Evolutionary conservation across 2,329 filamentous ascomycete species (phyloP), one percentile per base, ranked within the genome.

Genomic region (Claviceps purpurea): DNA sequence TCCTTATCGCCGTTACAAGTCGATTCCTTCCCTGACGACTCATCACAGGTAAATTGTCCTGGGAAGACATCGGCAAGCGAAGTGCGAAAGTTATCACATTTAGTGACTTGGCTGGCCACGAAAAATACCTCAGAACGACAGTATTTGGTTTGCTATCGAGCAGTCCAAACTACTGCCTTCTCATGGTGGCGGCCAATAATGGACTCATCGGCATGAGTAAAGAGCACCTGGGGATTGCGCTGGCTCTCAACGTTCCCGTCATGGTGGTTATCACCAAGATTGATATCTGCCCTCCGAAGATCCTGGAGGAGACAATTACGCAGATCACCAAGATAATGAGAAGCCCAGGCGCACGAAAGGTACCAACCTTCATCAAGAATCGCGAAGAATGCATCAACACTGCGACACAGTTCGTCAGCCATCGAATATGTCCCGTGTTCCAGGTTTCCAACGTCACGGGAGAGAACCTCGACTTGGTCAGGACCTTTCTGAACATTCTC

Each of bases 211-310:
- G 93, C 20, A 98, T 97, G 93, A 95, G 88, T 69, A 95, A 94
- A 75, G 93, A 98, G 72, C 93, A 98, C 67, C 73, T 98, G 4
- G 93, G 93, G 16, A 95, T 98, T 57, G 91, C 93, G 0, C 73
- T 97, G 37, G 90, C 93, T 0, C 74, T 98, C 50, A 97, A 97
- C 62, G 91, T 98, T 11, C 93, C 93, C 0, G 89, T 98, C 60
- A 95, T 98, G 88, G 90, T 97, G 3, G 84, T 96, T 57, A 83
- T 97, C 56, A 98, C 91, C 67, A 98, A 97, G 73, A 95, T 97
- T 57, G 93, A 97, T 65, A 97, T 97, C 52, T 97, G 93, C 67
- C 93, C 93, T 22, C 89, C 91, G 1, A 87, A 97, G 58, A 96
- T 98, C 62, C 74, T 98, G 24, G 82, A 95, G 69, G 86, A 97